Base-by-base conservation (phyloP, 352 stramenopile genomes). In the Pythium brassicae region DNA sequence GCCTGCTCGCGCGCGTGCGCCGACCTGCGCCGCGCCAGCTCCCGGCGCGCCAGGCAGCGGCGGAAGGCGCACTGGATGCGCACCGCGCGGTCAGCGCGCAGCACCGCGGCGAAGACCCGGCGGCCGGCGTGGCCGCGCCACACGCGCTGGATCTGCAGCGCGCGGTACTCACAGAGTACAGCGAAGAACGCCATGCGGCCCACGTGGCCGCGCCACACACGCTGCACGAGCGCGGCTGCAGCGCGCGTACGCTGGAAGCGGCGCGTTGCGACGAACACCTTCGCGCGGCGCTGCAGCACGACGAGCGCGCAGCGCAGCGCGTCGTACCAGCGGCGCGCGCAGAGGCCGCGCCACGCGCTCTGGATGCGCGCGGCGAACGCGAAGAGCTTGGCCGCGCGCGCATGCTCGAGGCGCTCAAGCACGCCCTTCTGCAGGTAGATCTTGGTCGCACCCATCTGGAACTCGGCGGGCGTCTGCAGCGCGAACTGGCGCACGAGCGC, bases 351-450 rank as follows among this genome's bases (percentile, higher is more conserved):
- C 80, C 80, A 91, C 12, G 69, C 68, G 7, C 71, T 78, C 55
- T 91, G 80, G 55, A 91, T 91, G 9, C 61, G 50, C 23, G 80
- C 78, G 6, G 73, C 80, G 34, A 75, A 86, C 3, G 68, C 69
- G 51, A 86, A 91, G 11, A 91, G 65, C 51, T 86, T 84, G 56
- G 85, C 65, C 3, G 80, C 80, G 39, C 83, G 84, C 10, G 68
- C 67, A 6, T 75, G 69, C 55, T 92, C 82, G 7, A 92, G 66
- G 22, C 69, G 78, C 50, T 92, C 82, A 5, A 92, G 68, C 26
- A 94, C 75, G 25, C 84, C 84, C 45, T 89, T 81, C 50, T 92
- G 82, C n/a, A 94, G 66, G 68, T 92, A 94, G 49, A 94, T 92
- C 65, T 92, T 92, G 22, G 80, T 89, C 61, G 74, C 70, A 9